Evolutionary conservation across 176 grass and related monocot genomes (phyloP).

Genomic region (Raddia guianensis): DNA sequence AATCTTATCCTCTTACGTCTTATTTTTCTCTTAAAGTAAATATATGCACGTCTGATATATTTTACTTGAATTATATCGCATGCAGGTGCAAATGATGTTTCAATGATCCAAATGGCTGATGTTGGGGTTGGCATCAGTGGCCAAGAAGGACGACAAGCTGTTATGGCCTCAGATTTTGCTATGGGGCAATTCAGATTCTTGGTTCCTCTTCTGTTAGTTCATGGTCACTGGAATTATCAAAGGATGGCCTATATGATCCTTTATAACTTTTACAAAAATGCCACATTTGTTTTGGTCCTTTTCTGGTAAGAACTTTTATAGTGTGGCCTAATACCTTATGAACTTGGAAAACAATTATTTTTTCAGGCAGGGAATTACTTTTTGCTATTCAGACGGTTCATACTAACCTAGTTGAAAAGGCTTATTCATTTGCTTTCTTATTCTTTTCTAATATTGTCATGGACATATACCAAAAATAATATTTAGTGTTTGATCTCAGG

Average conservation of each 20-base stretch:
- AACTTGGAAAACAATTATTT: constrained; percentile 20
- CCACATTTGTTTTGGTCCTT: constrained; percentile 80
- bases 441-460: constrained; percentile 19
- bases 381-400: not conserved
- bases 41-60: constrained; percentile 31
- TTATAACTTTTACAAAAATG: constrained; percentile 96
- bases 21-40: constrained; percentile 23
- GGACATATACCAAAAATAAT: constrained; percentile 9
- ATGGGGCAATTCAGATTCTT: constrained; percentile 96
- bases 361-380: not conserved
- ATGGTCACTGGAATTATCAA: constrained; percentile 97
- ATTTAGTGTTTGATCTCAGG: constrained; percentile 54
- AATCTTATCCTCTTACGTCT: not conserved
- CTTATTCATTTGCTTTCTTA: not conserved
- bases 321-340: not conserved
- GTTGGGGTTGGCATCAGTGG: constrained; percentile 86
- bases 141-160: constrained; percentile 86
- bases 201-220: constrained; percentile 82
- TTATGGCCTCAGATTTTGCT: constrained; percentile 93
- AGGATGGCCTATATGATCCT: constrained; percentile 92
- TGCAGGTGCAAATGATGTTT: constrained; percentile 94
- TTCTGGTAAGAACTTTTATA: constrained; percentile 69
- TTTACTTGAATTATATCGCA: constrained; percentile 24
- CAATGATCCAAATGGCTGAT: constrained; percentile 98
- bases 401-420: constrained; percentile 18